Conservation (phyloP, 1,139 yeast genomes). For the Blastobotrys raffinosifermentans region DNA sequence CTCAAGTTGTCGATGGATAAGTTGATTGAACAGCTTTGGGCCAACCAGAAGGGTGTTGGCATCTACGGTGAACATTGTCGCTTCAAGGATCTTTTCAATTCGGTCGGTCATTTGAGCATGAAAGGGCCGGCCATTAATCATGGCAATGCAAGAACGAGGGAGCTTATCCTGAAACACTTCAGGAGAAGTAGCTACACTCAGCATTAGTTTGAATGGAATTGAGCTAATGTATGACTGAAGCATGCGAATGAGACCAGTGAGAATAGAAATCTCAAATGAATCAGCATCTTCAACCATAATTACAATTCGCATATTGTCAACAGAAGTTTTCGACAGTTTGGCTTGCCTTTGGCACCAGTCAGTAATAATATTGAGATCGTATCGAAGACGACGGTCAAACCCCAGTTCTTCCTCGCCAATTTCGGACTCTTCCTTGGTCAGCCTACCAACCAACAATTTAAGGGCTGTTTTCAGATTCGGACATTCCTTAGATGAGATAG, state of each 20-base stretch:
- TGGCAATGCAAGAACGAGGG: conserved; percentile 29
- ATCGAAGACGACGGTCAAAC: conserved; percentile 38
- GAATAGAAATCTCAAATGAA: conserved; percentile 46
- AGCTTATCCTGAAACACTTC: conserved; percentile 40
- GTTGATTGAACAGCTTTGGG: conserved; percentile 11
- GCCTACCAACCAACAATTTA: conserved; percentile 32
- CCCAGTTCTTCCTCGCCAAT: conserved; percentile 12
- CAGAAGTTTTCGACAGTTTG: conserved; percentile 8
- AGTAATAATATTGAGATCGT: conserved; percentile 48
- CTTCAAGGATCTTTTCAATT: conserved; percentile 17
- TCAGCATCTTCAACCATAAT: conserved; percentile 62
- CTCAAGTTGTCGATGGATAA: conserved; percentile 24
- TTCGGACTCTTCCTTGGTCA: conserved; percentile 23
- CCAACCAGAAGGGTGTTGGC: conserved; percentile 8
- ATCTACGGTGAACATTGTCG: conserved; percentile 16
- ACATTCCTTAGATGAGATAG: conserved; percentile 32
- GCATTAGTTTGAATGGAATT: conserved; percentile 42
- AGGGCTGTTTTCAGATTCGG: conserved; percentile 34
- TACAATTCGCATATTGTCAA: conserved; percentile 32
- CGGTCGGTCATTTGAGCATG: conserved; percentile 23
- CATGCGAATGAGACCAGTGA: conserved; percentile 46
- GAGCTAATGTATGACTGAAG: conserved; percentile 36
- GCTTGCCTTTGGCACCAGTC: conserved; percentile 39
- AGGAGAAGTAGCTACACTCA: conserved; percentile 52
- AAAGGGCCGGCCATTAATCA: conserved; percentile 23